Conservation (phyloP, 2,329 filamentous ascomycete genomes). For the Onygenales sp. region DNA sequence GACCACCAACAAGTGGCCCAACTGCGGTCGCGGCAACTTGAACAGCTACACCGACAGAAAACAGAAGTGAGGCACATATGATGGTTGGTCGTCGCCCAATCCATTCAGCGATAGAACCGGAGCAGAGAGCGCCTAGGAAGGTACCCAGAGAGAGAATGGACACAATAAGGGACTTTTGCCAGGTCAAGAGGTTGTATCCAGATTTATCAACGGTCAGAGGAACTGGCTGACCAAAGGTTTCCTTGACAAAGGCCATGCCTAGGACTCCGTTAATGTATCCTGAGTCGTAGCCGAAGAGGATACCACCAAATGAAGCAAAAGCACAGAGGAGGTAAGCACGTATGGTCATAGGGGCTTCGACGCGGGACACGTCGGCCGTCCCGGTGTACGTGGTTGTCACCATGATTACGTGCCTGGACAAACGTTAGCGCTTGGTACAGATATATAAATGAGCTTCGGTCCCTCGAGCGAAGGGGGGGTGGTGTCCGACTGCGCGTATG, state of each 20-base stretch:
- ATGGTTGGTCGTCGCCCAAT: conserved; percentile 58
- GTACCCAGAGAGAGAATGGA: conserved; percentile 70
- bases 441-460: too few species aligned
- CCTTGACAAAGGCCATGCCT: conserved; percentile 28
- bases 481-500: too few species aligned
- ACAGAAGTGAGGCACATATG: conserved; percentile 53
- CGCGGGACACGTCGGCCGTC: conserved; percentile 44
- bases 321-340: conserved; percentile 62
- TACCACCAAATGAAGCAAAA: conserved; percentile 58
- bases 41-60: conserved; percentile 44
- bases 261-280: conserved; percentile 34
- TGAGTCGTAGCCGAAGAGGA: conserved; percentile 34
- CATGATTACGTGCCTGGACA: not conserved
- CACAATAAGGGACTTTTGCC: conserved; percentile 52
- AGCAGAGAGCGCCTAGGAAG: conserved; percentile 61
- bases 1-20: conserved; percentile 39
- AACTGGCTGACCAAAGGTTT: conserved; percentile 5
- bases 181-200: conserved; percentile 12
- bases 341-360: conserved; percentile 60
- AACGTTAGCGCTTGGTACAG: too few species aligned
- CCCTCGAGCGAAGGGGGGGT: too few species aligned
- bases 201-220: conserved; percentile 6
- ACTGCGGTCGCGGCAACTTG: conserved; percentile 55
- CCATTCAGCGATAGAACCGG: conserved; percentile 52
- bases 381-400: conserved; percentile 9